Evolutionary conservation across 177 flowering plant genomes (phyloP), one percentile per base, ranked within the genome.

Genomic region (Vitis hybrid): DNA sequence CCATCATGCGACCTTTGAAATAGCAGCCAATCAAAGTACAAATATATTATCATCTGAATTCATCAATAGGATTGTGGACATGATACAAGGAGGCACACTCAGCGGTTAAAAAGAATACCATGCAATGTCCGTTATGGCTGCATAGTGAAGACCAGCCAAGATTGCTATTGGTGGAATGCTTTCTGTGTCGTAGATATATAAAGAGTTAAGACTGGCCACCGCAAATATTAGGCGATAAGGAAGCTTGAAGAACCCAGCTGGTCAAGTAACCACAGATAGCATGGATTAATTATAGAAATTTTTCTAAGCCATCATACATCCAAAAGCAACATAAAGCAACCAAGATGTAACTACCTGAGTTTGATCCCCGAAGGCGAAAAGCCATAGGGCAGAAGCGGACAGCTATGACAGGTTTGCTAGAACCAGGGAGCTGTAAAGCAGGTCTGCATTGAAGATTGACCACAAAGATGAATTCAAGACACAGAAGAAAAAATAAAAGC

Each of bases 91-190:
- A 60, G 63, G 61, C 18, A 34, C 13, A 34, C 15, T 51, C 52
- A 14, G 8, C 48, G 4, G 26, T 55, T 69, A 19, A 15, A 26
- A 51, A 60, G 26, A 26, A 26, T 85, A 96, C 99, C 99, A 96
- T 66, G 98, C 82, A 61, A 96, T 88, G 72, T 96, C 99, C 13
- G 99, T 96, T 71, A 96, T 83, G 26, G 99, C 91, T 65, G 98
- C 97, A 82, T 96, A 96, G 69, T 96, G 99, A 77, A 96, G 86
- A 60, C 99, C 99, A 67, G 98, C 97, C 74, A 88, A 83, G 40
- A 96, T 62, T 72, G 92, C 92, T 68, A 96, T 84, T 48, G 99
- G 99, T 65, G 85, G 67, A 78, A 81, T 74, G 75, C 94, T 86
- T 74, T 96, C 95, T 1, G 99, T 89, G 79, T 96, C 98, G 72